phyloP scores from a whole-genome alignment of 441 rosid species.

The Aleurites moluccanus region DNA sequence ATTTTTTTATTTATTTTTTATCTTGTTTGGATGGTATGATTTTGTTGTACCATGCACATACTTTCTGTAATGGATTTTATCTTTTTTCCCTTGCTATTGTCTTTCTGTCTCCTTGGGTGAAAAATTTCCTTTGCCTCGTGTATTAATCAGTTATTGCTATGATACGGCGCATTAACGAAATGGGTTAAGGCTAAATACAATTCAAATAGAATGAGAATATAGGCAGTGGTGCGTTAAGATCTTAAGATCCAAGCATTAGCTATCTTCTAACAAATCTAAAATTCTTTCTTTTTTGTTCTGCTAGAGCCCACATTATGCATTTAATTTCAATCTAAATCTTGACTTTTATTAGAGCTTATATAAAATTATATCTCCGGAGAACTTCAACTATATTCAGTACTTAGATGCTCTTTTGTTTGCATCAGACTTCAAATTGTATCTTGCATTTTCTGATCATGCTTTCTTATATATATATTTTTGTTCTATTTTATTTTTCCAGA shows the following conservation, averaged over 20 bases:
- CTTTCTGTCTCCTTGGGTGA: neutral
- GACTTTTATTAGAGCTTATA: neutral
- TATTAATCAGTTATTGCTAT: neutral
- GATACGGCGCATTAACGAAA: no score
- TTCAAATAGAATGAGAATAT: neutral
- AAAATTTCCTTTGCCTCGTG: no score
- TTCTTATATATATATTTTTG: no score
- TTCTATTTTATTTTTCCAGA: neutral
- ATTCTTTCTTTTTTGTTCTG: neutral
- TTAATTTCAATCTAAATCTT: neutral
- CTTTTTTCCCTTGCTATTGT: neutral
- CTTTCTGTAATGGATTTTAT: neutral
- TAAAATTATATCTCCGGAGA: neutral
- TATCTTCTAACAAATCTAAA: no score
- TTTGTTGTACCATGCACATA: neutral
- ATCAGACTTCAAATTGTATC: no score
- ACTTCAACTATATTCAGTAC: no score
- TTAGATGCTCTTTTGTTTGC: no score
- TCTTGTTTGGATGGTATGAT: neutral
- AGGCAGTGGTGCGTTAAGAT: no score
- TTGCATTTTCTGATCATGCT: neutral
- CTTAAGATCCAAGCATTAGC: no score
- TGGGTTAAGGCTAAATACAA: no score
- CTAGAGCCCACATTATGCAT: neutral
- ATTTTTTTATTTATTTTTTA: no score